Base-by-base conservation (phyloP, 1,284 basidiomycete species). In the Rhodotorula sp. region DNA sequence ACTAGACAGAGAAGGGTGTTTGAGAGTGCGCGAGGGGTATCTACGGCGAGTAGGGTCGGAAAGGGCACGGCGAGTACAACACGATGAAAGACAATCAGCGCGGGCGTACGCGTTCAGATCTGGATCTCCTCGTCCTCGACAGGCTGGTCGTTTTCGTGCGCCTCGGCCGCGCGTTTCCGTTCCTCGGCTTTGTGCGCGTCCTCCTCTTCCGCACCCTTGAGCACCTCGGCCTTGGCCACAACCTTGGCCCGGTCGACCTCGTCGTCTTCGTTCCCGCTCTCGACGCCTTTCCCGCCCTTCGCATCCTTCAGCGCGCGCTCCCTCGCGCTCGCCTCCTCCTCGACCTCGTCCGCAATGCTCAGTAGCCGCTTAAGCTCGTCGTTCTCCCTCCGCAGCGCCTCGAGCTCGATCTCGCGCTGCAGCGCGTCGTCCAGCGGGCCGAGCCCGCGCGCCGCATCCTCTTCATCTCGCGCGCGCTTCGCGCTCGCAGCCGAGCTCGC, bases 341-440 rank as follows among this genome's bases (percentile, higher is more conserved):
- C 81, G 78, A 85, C 85, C 23, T 54, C 62, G 25, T 55, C 64
- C 5, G 48, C 55, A 23, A 74, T 71, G 42, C 69, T 65, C 53
- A 75, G 41, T 60, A 74, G 23, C 52, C 66, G 60, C 67, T 94
- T 85, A 63, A 97, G 83, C 68, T 88, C 84, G 56, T 87, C 86
- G 79, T 97, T 97, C 83, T 96, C 94, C 67, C 83, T 84, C 80
- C 90, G 88, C 50, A 97, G 83, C 52, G 92, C 86, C 49, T 85
- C 79, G 69, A 95, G 90, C 83, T 96, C 92, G 76, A 84, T 84
- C 80, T 96, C 93, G 70, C 93, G 86, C 80, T 93, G 91, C 69
- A 89, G 75, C 0, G 90, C 88, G 91, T 93, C 94, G 81, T 96
- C 92, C 34, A 84, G 83, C 57, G 74, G 72, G 3, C 72, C 76